Base-by-base conservation (phyloP, 108 stramenopile genomes). In the Stephanodiscus minutulus region DNA sequence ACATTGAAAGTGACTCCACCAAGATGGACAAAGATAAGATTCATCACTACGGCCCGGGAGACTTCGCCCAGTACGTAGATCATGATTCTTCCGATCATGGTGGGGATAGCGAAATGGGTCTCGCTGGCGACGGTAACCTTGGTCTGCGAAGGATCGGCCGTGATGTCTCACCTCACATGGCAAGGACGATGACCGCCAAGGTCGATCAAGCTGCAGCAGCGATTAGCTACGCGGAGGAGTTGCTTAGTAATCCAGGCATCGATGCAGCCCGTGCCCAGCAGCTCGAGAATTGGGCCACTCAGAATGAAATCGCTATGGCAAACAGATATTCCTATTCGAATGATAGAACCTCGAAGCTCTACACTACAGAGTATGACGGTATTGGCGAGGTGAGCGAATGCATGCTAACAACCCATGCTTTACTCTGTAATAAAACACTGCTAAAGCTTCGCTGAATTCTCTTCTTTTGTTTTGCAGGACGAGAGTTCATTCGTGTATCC, bases 261-360 rank as follows among this genome's bases (percentile, higher is more conserved):
- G 89, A 94, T 37, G 77, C 70, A 7, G 59, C 82, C 10, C 83
- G 89, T 43, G 92, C 90, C 11, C 90, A 91, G 54, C 90, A 89
- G 61, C 57, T 91, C 28, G 91, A 94, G 76, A 94, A 90, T 53
- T 94, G 90, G 90, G 81, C 84, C 33, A 91, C 85, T 31, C 93
- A 94, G 66, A 86, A 87, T 52, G 90, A 94, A 74, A 82, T 94
- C 39, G 68, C 70, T 25, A 50, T 31, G 15, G 29, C 66, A 48
- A 78, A 75, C 50, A 62, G 74, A 47, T 60, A 66, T 46, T 2
- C 43, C 43, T 44, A 44, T 44, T 41, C 74, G 82, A 68, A 73
- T 60, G 72, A 66, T n/a, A 54, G 22, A 54, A 36, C 8, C 18
- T 28, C 58, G 25, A 2, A 22, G 29, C 58, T 5, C 7, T 20